Percentiles rank a stretch among this genome's conserved stretches.
phyloP scores from a whole-genome alignment of 768 basidiomycete species.

The Gloeostereum incarnatum region DNA sequence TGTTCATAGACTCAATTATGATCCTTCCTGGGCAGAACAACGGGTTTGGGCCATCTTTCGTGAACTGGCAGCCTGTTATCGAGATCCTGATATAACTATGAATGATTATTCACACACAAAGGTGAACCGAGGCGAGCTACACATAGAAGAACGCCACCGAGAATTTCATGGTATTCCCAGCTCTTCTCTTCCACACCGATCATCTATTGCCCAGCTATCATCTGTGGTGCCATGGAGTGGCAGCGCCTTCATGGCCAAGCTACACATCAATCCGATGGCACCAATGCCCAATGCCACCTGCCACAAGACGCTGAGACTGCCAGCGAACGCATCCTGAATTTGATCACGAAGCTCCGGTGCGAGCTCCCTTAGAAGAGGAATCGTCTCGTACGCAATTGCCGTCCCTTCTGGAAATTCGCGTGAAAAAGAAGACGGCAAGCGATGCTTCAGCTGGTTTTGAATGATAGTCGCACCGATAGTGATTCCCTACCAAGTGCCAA shows the following conservation, averaged over 20 bases:
- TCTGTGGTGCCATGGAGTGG: too few species aligned
- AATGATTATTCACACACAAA: too few species aligned
- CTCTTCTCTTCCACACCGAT: too few species aligned
- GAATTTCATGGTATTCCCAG: too few species aligned
- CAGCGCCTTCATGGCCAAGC: slow-evolving; percentile 6
- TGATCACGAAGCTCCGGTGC: not conserved
- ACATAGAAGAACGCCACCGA: too few species aligned
- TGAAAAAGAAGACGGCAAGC: slow-evolving; percentile 18
- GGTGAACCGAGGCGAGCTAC: too few species aligned
- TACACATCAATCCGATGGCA: not conserved
- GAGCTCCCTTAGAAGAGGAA: not conserved
- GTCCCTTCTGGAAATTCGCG: slow-evolving; percentile 9
- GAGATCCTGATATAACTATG: too few species aligned
- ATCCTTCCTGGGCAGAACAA: too few species aligned
- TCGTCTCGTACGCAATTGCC: not conserved
- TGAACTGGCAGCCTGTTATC: too few species aligned
- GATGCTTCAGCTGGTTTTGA: slow-evolving; percentile 22
- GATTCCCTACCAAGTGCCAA: slow-evolving; percentile 18
- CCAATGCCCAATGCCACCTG: not conserved
- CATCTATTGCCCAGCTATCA: too few species aligned
- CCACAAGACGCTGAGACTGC: not conserved
- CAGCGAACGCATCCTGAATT: not conserved
- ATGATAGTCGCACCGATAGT: slow-evolving; percentile 24
- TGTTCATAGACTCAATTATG: too few species aligned
- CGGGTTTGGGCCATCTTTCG: too few species aligned